Percentiles rank a stretch among this genome's conserved stretches.
phyloP scores from a whole-genome alignment of 2,329 filamentous ascomycete genomes.

The Biscogniauxia mediterranea region DNA sequence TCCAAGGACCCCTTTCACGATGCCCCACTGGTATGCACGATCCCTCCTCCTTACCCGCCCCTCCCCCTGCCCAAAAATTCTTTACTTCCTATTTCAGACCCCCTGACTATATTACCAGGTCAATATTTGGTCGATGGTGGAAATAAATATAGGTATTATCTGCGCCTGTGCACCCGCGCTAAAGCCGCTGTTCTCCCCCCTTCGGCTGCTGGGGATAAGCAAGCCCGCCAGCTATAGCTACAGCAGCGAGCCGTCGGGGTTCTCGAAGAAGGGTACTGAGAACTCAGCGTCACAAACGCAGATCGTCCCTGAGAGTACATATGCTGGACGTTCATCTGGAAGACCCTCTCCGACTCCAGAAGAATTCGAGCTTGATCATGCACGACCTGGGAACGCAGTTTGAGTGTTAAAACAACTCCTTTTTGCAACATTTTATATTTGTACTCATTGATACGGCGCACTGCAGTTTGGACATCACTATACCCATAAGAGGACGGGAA shows the following conservation, averaged over 20 bases:
- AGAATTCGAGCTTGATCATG: not conserved
- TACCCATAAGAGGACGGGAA: not conserved
- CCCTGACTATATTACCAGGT: constrained; percentile 16
- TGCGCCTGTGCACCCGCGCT: constrained; percentile 50
- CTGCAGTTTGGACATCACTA: not conserved
- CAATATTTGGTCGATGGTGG: constrained; percentile 47
- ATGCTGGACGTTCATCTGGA: not conserved
- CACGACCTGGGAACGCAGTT: not conserved
- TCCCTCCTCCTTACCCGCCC: not conserved
- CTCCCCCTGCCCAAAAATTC: not conserved
- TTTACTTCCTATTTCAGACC: not conserved
- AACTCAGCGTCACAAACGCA: constrained; percentile 20
- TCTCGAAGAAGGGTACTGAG: constrained; percentile 14
- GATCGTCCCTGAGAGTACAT: constrained; percentile 4
- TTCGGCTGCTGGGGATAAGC: constrained; percentile 21
- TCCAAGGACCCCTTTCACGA: constrained; percentile 37
- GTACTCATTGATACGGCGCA: not conserved
- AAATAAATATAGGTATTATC: constrained; percentile 48
- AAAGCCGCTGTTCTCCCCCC: constrained; percentile 45
- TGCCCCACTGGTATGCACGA: constrained; percentile 24
- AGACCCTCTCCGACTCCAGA: not conserved
- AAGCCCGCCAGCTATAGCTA: constrained; percentile 19
- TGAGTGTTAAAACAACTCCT: not conserved
- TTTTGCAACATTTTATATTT: not conserved
- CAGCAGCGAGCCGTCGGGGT: constrained; percentile 6